A percentile compares a stretch with the other conserved stretches of the same genome.
phyloP scores from a whole-genome alignment of 2,329 filamentous ascomycete genomes.

The Diplocarpon mali region DNA sequence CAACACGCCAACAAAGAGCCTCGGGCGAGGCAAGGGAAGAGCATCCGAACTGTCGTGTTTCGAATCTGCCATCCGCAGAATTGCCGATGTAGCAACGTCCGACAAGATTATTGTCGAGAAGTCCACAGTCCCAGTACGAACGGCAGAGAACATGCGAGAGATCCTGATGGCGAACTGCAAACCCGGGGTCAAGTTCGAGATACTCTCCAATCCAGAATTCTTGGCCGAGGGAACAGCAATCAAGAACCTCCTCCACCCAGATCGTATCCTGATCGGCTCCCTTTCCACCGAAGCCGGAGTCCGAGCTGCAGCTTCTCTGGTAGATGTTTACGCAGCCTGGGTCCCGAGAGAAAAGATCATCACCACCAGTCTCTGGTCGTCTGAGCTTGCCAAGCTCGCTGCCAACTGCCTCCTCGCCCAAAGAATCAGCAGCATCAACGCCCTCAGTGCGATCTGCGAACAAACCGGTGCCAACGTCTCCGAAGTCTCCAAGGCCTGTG shows the following conservation, averaged over 20 bases:
- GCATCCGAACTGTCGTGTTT: constrained; percentile 62
- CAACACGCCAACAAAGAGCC: constrained; percentile 66
- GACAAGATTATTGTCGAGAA: constrained; percentile 71
- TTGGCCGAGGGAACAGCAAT: constrained; percentile 67
- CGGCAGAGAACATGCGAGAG: constrained; percentile 54
- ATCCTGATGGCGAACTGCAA: constrained; percentile 47
- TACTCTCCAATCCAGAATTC: constrained; percentile 73
- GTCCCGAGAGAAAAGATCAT: constrained; percentile 55
- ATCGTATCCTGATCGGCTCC: constrained; percentile 65
- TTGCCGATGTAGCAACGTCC: constrained; percentile 51
- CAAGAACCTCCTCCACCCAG: constrained; percentile 55
- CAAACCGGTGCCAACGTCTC: constrained; percentile 61
- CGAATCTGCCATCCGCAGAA: constrained; percentile 54
- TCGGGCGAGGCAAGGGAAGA: constrained; percentile 54
- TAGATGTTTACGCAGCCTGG: constrained; percentile 58
- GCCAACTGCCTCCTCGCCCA: constrained; percentile 72
- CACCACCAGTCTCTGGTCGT: constrained; percentile 63
- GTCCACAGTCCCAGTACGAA: constrained; percentile 65
- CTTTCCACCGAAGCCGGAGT: constrained; percentile 46
- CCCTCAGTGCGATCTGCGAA: constrained; percentile 65
- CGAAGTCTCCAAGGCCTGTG: constrained; percentile 55
- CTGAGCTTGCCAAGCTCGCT: constrained; percentile 65
- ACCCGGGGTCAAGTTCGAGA: constrained; percentile 43
- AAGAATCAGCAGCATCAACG: constrained; percentile 70
- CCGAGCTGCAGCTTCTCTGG: constrained; percentile 50